Evolutionary conservation across 768 basidiomycete species (phyloP), one percentile per base, ranked within the genome.

Genomic region (Calvatia gigantea): DNA sequence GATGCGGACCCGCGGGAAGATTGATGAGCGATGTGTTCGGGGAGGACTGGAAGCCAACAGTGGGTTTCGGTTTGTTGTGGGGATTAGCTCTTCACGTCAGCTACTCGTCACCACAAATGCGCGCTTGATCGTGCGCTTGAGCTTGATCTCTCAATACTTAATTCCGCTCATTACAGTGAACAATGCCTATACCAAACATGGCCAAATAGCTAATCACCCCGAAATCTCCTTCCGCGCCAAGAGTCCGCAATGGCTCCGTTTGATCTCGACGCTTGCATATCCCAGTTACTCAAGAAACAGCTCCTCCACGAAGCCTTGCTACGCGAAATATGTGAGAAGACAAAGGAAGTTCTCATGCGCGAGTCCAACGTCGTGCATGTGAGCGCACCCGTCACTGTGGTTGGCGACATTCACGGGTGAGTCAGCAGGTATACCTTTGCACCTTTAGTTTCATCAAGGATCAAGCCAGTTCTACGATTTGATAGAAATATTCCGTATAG

Each of bases 291-390:
- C 31, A 81, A 86, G 50, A 97, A 97, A 75, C 94, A 97, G 61
- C 85, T 99, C 12, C 78, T 99, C 4, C 95, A 95, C 64, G 96
- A 98, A 73, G 89, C 93, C 1, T 79, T 98, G 25, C 71, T 99
- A 41, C 87, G 94, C 48, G 96, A 99, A 78, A 98, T 99, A 82
- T 98, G 97, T 79, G 96, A 97, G 67, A 98, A 98, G 75, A 97
- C 96, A 14, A 99, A 98, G 69, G 97, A 99, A 69, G 93, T 99
- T 0, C 86, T 99, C 55, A 98, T 98, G 97, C 79, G 94, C 59
- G 97, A 99, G 75, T 94, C 91, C 57, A 99, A 99, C 66, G 97
- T 99, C 56, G 94, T 98, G 6, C 97, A 98, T 66, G 89, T 99
- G 62, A 89, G 85, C 60, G 90, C 96, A 4, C 97, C 97, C 17